Base-by-base conservation (phyloP, 306 rosid species). In the Cicer yamashitae region DNA sequence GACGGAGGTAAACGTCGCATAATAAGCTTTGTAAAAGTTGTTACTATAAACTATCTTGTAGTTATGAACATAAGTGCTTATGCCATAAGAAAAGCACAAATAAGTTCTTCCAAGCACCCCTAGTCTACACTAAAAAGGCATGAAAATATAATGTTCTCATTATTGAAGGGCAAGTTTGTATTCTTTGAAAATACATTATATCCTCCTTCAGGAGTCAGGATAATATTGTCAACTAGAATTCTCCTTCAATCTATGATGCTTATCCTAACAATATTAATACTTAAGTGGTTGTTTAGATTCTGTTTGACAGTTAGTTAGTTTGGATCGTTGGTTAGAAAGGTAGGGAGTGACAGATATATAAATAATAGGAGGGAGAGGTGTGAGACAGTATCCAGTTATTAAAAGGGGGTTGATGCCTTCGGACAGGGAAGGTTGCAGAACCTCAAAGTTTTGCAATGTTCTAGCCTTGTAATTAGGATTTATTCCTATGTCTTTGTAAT, bases 161-260 rank as follows among this genome's bases (percentile, higher is more conserved):
- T 8, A 67, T 18, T 45, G 17, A 11, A 67, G 30, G 1, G 30
- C 1, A 7, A 22, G 57, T 67, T 12, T 12, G 43, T 46, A 20
- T 67, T 67, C 43, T 67, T 20, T 41, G 14, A 67, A 67, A 67
- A 45, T 67, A 47, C 43, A 67, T 22, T 37, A 45, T 13, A 67
- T 12, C 38, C 37, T 46, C 20, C 43, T 67, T 45, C 41, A 22
- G 72, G 12, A 46, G 12, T 20, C 57, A 67, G 20, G 11, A 22
- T 67, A 45, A 46, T 67, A 67, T 22, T 22, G 57, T 25, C 20
- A 10, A 67, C 38, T 20, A 44, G 44, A 12, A 25, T n/a, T 67
- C 58, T 67, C 20, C 56, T 67, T 41, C 57, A 57, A 57, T 9
- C 40, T 57, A 30, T 30, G 37, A 30, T 30, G 37, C 34, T 25